Evolutionary conservation across 305 asterid genomes (phyloP).

Genomic region (Fraxinus platypoda): DNA sequence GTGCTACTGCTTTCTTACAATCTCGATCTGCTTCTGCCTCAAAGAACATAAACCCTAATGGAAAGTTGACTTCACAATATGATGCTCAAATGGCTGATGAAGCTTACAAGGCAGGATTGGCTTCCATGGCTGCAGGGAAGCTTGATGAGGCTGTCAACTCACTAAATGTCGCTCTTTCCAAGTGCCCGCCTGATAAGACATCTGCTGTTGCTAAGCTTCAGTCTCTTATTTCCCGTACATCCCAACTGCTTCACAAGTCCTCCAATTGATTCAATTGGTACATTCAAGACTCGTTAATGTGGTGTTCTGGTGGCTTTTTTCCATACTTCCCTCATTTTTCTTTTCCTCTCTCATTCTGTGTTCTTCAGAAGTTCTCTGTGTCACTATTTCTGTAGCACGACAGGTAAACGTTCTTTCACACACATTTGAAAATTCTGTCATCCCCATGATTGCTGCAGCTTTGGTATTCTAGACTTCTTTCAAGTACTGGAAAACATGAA

Average conservation of each 20-base stretch:
- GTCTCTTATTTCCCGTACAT: slow-evolving; percentile 46
- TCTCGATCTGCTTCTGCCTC: slow-evolving; percentile 24
- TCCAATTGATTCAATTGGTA: slow-evolving; percentile 31
- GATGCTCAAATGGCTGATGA: slow-evolving; percentile 47
- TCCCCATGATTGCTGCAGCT: neutral
- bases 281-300: neutral
- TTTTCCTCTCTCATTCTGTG: neutral
- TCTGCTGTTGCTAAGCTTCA: slow-evolving; percentile 51
- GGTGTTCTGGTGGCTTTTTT: neutral
- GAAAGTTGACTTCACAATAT: slow-evolving; percentile 18
- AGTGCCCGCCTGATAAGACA: slow-evolving; percentile 54
- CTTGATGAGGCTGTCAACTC: slow-evolving; percentile 45
- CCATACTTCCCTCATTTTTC: neutral
- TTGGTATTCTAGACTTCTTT: neutral
- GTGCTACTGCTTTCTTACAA: slow-evolving; percentile 39
- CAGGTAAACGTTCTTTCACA: neutral
- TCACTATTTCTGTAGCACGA: neutral
- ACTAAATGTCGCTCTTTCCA: slow-evolving; percentile 49
- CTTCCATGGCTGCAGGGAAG: slow-evolving; percentile 57
- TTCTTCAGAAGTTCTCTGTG: neutral
- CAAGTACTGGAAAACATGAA: neutral
- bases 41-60: slow-evolving; percentile 15
- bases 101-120: slow-evolving; percentile 57
- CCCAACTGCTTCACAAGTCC: slow-evolving; percentile 32
- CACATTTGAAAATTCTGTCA: neutral